These are phyloP conservation scores for Metschnikowia reukaufii DNA, from an alignment of 805 yeast genomes.

Conservation along the genomic window DNA sequence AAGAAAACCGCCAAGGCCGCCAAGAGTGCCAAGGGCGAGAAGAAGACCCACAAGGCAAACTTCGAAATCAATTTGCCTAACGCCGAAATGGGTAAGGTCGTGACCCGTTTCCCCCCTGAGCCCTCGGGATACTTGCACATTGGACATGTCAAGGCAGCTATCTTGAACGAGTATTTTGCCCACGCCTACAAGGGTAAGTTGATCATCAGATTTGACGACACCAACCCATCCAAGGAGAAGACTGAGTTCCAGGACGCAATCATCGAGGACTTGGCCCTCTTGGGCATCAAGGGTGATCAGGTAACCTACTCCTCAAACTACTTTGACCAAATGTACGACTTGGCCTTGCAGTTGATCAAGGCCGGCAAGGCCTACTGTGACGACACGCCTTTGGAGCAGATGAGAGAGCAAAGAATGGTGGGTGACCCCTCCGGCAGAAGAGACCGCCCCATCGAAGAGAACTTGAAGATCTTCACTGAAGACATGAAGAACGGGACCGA, in stretches of 20 bases:
- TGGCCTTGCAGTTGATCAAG: slow-evolving; percentile 82
- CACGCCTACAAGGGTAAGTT: slow-evolving; percentile 93
- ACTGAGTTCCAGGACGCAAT: slow-evolving; percentile 92
- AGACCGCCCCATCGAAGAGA: slow-evolving; percentile 91
- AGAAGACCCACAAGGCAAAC: slow-evolving; percentile 89
- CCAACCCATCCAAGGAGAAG: slow-evolving; percentile 97
- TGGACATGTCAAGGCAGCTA: slow-evolving; percentile 99
- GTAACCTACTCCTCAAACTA: slow-evolving; percentile 91
- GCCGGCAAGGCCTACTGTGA: slow-evolving; percentile 98
- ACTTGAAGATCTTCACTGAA: slow-evolving; percentile 76
- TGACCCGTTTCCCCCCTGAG: slow-evolving; percentile 99
- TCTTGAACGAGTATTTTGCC: slow-evolving; percentile 95
- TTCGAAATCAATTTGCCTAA: slow-evolving; percentile 90
- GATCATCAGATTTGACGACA: slow-evolving; percentile 95
- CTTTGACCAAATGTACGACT: slow-evolving; percentile 87
- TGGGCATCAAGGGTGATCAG: slow-evolving; percentile 91
- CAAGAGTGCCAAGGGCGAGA: slow-evolving; percentile 52
- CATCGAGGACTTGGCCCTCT: slow-evolving; percentile 82
- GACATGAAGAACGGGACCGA: slow-evolving; percentile 96
- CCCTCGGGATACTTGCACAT: slow-evolving; percentile 99
- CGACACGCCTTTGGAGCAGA: slow-evolving; percentile 88
- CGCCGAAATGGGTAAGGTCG: slow-evolving; percentile 93
- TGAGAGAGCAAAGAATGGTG: slow-evolving; percentile 99
- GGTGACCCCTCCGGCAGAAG: slow-evolving; percentile 92
- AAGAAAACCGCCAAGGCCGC: slow-evolving; percentile 67